Base-by-base conservation (phyloP, 2,329 filamentous ascomycete species). In the Colletotrichum spaethianum region DNA sequence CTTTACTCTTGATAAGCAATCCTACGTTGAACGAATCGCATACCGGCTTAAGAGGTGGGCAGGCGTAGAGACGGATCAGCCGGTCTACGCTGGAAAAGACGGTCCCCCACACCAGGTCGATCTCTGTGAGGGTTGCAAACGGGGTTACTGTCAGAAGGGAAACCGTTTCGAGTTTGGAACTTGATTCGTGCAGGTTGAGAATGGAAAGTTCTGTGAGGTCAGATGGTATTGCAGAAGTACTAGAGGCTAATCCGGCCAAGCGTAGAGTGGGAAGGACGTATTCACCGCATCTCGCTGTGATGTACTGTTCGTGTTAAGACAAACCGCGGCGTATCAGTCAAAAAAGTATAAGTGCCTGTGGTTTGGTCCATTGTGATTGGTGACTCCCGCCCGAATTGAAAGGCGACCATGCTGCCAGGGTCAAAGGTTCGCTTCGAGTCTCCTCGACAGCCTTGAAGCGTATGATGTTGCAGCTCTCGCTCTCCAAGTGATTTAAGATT, bases 31-130 rank as follows among this genome's bases (percentile, higher is more conserved):
- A 2, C 75, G 82, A 5, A 71, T 85, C 0, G 72, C 76, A 0
- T 82, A 83, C 61, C 77, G 82, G 1, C 74, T 85, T 4, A 82
- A 81, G 73, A 79, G 77, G 52, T 84, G 82, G 83, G 75, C 74
- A 5, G 79, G 78, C 0, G 60, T 83, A 1, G 2, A 63, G 3
- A 60, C 78, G 53, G 73, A 78, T 8, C 31, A 0, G 7, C 76
- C 69, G 0, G 4, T 1, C 0, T 75, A 74, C 48, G 9, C 6
- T 0, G n/a, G 11, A 0, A 65, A 65, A 2, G 40, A 61, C 0
- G 48, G 67, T 0, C 75, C 50, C 14, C 77, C 80, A 1, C 82
- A 84, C 42, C 50, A 78, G 56, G 7, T 0, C 0, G 20, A 62
- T 0, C 70, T 83, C 1, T 84, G 83, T 44, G 81, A 84, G 69